Base-by-base conservation (phyloP, 768 basidiomycete species). In the Leccinum aurantiacum region DNA sequence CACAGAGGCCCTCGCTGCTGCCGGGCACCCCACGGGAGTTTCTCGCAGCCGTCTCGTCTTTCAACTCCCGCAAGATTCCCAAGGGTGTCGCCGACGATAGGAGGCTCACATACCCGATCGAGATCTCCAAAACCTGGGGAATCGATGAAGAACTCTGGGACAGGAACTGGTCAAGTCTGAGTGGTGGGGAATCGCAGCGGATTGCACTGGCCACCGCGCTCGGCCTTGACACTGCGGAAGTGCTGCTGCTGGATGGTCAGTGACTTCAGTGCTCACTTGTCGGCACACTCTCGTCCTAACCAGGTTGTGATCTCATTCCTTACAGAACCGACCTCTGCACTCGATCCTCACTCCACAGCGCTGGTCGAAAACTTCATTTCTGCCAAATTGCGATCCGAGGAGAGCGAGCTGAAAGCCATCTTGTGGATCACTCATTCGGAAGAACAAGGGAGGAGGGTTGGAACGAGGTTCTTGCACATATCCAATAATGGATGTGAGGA, bases 401-500 rank as follows among this genome's bases (percentile, higher is more conserved):
- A 82, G 41, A 77, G 81, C 22, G 74, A 76, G 35, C 73, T 91
- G 55, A 90, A 90, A 69, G 89, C 91, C 0, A 74, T 93, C 44
- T 69, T 95, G 4, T 95, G 93, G 93, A 91, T 95, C 60, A 95
- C 93, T 0, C 93, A 94, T 71, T 91, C 90, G 0, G 84, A 86
- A 3, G 89, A 92, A 62, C 93, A 94, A 71, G 89, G 85, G 5
- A 75, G 81, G 63, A 79, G 91, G 56, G 83, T 90, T 41, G 93
- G 91, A 14, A 91, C 84, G 2, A 77, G 89, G 61, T 89, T 86
- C 65, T 70, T 90, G 24, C 78, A 80, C 24, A 70, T 85, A 48
- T 75, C 77, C 13, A 69, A 67, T 11, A 77, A 78, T n/a, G 77
- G 76, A 53, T 81, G 79, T 56, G 65, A 71, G 56, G 83, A 84